These are phyloP conservation scores for Phaeosphaeria sp. DNA, from an alignment of 2,329 filamentous ascomycete genomes.

Conservation along the genomic window DNA sequence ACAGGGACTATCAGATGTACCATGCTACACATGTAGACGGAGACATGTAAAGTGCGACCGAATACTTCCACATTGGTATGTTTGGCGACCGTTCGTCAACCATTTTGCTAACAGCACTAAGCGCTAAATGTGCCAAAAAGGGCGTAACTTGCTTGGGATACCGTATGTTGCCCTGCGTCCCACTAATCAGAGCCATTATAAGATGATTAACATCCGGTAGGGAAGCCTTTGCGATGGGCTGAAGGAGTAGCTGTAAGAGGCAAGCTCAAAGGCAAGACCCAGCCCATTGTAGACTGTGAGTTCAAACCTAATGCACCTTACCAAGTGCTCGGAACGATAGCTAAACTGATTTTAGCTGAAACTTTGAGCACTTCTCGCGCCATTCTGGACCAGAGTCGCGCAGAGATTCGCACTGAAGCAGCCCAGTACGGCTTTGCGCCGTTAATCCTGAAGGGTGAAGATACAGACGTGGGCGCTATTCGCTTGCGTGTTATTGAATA, in stretches of 20 bases:
- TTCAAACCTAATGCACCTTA: background rate
- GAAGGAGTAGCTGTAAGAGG: constrained; percentile 40
- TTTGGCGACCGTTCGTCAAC: background rate
- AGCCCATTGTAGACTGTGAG: constrained; percentile 29
- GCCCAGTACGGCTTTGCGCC: constrained; percentile 15
- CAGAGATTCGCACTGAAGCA: constrained; percentile 19
- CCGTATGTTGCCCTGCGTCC: constrained; percentile 25
- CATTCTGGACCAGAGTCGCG: constrained; percentile 14
- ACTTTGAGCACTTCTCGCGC: constrained; percentile 20
- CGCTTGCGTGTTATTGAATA: constrained; percentile 22
- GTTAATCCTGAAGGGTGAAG: constrained; percentile 7
- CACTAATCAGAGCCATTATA: background rate
- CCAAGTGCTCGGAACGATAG: background rate
- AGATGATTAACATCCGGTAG: background rate
- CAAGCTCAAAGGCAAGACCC: constrained; percentile 33
- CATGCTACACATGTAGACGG: constrained; percentile 44
- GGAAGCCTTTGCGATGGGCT: constrained; percentile 39
- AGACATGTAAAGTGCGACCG: constrained; percentile 49
- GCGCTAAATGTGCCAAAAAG: constrained; percentile 45
- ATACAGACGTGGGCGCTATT: constrained; percentile 7
- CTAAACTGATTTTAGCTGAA: constrained; percentile 10
- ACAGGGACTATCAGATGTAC: constrained; percentile 26
- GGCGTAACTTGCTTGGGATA: constrained; percentile 44
- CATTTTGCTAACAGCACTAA: constrained; percentile 6
- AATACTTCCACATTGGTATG: constrained; percentile 39